phyloP scores from a whole-genome alignment of 768 basidiomycete genomes.

The Macrocybe gigantea region DNA sequence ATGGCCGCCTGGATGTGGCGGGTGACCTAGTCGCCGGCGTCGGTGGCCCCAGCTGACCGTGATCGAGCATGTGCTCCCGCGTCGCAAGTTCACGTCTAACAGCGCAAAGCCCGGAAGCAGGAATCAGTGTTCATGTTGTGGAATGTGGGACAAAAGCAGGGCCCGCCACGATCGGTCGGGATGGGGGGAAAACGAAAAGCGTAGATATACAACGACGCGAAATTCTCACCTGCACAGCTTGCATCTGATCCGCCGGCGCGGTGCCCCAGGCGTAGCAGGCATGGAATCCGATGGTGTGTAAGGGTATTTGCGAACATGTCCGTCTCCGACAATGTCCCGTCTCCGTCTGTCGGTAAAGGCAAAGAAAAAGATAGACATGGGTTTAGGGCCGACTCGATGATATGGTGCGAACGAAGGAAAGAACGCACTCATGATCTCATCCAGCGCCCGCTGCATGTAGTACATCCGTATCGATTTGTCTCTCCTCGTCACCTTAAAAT shows the following conservation, averaged over 20 bases:
- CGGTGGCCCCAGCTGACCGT: constrained; percentile 69
- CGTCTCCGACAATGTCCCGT: constrained; percentile 55
- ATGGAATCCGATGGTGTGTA: constrained; percentile 56
- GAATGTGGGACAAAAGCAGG: too few relatives aligned
- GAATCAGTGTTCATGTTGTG: too few relatives aligned
- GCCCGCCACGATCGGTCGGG: too few relatives aligned
- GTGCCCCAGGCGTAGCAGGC: constrained; percentile 51
- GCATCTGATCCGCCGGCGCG: constrained; percentile 69
- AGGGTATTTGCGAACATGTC: constrained; percentile 74
- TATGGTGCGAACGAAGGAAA: background rate
- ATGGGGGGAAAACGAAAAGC: background rate
- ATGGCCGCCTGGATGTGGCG: constrained; percentile 20
- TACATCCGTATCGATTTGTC: constrained; percentile 76
- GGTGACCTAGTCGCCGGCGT: constrained; percentile 52
- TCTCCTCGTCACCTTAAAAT: constrained; percentile 57
- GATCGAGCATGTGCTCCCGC: constrained; percentile 91
- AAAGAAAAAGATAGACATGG: constrained; percentile 5
- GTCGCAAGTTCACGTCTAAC: constrained; percentile 77
- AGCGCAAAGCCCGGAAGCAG: background rate
- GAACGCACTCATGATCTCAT: constrained; percentile 73
- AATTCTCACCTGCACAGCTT: constrained; percentile 77
- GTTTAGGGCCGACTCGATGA: constrained; percentile 11
- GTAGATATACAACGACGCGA: background rate
- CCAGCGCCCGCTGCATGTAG: constrained; percentile 72
- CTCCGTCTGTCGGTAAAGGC: constrained; percentile 48